Conservation (phyloP, 2,329 filamentous ascomycete genomes). For the Fusarium nodosum region DNA sequence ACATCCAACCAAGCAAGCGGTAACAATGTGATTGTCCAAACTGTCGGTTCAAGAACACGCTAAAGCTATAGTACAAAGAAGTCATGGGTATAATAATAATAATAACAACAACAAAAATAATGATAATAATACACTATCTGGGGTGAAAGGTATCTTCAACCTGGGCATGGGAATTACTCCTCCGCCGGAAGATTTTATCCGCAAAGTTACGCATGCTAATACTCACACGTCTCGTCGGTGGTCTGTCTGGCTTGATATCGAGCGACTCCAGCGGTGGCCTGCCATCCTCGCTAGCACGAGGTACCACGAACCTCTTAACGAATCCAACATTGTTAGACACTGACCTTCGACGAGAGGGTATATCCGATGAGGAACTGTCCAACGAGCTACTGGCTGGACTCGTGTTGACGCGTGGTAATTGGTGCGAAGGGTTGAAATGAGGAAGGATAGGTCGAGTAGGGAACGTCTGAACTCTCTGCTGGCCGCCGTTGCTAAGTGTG, state of each 20-base stretch:
- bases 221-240: slow-evolving; percentile 48
- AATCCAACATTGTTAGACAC: slow-evolving; percentile 47
- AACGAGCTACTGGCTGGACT: slow-evolving; percentile 40
- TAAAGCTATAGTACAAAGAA: slow-evolving; percentile 44
- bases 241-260: slow-evolving; percentile 42
- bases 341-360: slow-evolving; percentile 44
- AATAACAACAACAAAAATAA: neutral
- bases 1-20: neutral
- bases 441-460: slow-evolving; percentile 41
- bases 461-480: slow-evolving; percentile 41
- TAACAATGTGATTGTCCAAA: neutral
- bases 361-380: slow-evolving; percentile 37
- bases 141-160: slow-evolving; percentile 43
- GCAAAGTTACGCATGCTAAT: slow-evolving; percentile 49
- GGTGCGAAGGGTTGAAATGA: slow-evolving; percentile 26
- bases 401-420: slow-evolving; percentile 32
- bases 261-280: slow-evolving; percentile 42
- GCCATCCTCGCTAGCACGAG: slow-evolving; percentile 47
- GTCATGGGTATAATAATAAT: slow-evolving; percentile 31
- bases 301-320: slow-evolving; percentile 45
- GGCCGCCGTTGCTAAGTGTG: slow-evolving; percentile 38
- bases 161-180: slow-evolving; percentile 48
- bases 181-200: slow-evolving; percentile 51
- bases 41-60: slow-evolving; percentile 15
- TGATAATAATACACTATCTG: slow-evolving; percentile 47